Base-by-base conservation (phyloP, 805 yeast genomes). In the Allodekkera sacchari region DNA sequence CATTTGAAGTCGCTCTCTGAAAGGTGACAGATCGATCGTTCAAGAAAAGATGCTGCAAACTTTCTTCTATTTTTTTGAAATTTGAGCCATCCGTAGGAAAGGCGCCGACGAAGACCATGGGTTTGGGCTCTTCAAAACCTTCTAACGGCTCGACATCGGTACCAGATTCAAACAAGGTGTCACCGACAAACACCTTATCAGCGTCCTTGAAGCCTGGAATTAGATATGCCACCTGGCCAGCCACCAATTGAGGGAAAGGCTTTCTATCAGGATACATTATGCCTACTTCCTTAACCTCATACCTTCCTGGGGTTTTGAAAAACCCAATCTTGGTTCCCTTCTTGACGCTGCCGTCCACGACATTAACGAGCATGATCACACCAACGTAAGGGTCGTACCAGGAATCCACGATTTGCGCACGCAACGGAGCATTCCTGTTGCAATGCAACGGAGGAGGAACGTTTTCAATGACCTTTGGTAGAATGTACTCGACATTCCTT, bases 51-150 rank as follows among this genome's bases (percentile, higher is more conserved):
- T 85, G 87, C 45, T 80, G 83, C 56, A 89, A 75, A 52, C 87
- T 80, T 46, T 92, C 97, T 49, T 92, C 94, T 64, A 89, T 67
- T 18, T 72, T 79, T 38, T 83, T 82, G 54, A 89, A 89, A 47
- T 89, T 95, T 0, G 80, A 70, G 4, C 95, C 95, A 48, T 89
- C 95, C 0, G 96, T 92, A 0, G 98, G 97, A 46, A 85, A 89
- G 0, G 97, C 98, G 10, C 97, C 97, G 30, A 89, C 94, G 53
- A 89, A 92, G 7, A 89, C 97, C 97, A 92, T 92, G 1, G 97
- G 96, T 55, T 92, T 88, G 1, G 94, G 88, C 47, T 85, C 96
- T 56, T 88, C 96, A 54, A 89, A 92, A 1, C 97, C 97, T 1
- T 94, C 95, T 17, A 89, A 64, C 2, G 96, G 79, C 40, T 77